phyloP scores from a whole-genome alignment of 1,139 yeast genomes.

The Magnusiomyces suaveolens region DNA sequence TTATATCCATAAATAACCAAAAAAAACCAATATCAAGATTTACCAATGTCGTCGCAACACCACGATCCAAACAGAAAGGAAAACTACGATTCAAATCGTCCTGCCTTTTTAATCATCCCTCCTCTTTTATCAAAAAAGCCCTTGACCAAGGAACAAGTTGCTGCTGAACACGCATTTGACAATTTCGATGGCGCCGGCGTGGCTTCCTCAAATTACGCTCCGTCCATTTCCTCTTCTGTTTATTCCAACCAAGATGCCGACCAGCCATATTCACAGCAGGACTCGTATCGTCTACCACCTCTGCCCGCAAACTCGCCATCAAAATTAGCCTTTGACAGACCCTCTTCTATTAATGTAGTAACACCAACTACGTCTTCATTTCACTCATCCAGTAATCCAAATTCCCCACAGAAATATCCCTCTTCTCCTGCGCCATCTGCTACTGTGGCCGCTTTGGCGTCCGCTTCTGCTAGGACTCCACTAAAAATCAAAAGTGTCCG shows the following conservation, averaged over 20 bases:
- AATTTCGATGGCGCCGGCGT: background rate
- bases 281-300: background rate
- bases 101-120: background rate
- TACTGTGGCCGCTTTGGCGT: background rate
- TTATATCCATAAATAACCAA: no score
- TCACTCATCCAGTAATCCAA: background rate
- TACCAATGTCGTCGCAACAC: no score
- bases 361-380: background rate
- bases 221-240: background rate
- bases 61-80: no score
- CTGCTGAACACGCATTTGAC: background rate
- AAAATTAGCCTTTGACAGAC: no score
- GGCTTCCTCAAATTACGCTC: background rate
- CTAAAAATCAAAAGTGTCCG: background rate
- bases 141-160: background rate
- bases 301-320: no score
- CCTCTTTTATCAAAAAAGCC: background rate
- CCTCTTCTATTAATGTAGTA: no score
- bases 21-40: no score
- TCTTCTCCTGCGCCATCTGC: background rate
- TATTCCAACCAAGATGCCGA: background rate
- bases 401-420: background rate
- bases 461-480: background rate
- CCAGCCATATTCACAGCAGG: no score
- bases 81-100: background rate